A percentile compares a stretch with the other conserved stretches of the same genome.
Conservation (phyloP, 495 filamentous ascomycete species). For the Penicillium fimorum region DNA sequence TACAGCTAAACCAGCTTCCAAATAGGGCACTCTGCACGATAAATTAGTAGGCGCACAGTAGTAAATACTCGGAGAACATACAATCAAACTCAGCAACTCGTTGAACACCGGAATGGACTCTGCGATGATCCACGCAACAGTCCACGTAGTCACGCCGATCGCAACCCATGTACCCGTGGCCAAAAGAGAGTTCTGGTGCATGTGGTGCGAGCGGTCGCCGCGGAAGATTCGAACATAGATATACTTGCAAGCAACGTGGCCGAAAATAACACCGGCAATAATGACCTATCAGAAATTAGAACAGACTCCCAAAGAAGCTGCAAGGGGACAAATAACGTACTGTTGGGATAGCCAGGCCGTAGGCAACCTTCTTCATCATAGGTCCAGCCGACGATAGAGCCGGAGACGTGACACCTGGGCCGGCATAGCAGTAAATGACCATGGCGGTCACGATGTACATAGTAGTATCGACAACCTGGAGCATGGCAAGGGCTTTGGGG, state of each 20-base stretch:
- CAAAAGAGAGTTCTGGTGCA: conserved; percentile 54
- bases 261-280: conserved; percentile 67
- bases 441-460: conserved; percentile 67
- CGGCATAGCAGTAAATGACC: conserved; percentile 70
- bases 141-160: conserved; percentile 56
- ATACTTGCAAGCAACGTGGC: conserved; percentile 57
- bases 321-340: conserved; percentile 23
- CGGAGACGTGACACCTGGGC: conserved; percentile 62
- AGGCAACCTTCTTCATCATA: conserved; percentile 66
- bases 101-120: conserved; percentile 70
- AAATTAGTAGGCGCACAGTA: conserved; percentile 7
- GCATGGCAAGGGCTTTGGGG: conserved; percentile 58
- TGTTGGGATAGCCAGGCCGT: conserved; percentile 71
- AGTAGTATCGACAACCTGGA: conserved; percentile 59
- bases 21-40: conserved; percentile 29
- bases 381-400: conserved; percentile 64
- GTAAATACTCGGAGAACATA: conserved; percentile 8
- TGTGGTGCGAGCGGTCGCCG: conserved; percentile 46
- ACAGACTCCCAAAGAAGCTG: not conserved
- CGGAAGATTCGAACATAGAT: conserved; percentile 61
- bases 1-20: conserved; percentile 43
- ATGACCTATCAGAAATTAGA: conserved; percentile 38
- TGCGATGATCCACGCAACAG: conserved; percentile 66
- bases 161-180: conserved; percentile 52
- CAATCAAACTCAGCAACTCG: conserved; percentile 50